phyloP scores from a whole-genome alignment of 768 basidiomycete species.

The Tephrocybe sp. region DNA sequence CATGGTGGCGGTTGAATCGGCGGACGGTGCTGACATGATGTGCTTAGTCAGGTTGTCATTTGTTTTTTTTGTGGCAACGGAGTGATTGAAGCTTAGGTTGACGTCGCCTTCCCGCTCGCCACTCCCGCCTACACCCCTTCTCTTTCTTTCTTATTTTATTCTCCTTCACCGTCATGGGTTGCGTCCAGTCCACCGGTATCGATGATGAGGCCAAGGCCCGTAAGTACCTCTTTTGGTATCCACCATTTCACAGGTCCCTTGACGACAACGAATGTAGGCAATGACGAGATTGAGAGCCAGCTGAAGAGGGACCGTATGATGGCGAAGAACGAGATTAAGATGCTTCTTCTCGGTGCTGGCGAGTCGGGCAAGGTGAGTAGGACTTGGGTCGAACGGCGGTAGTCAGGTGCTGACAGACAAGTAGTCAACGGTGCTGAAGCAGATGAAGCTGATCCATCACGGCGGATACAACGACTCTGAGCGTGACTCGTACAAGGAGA shows the following conservation, averaged over 20 bases:
- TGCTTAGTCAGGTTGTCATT: conserved; percentile 10
- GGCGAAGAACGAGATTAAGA: conserved; percentile 95
- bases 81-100: conserved; percentile 2
- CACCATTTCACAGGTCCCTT: neutral
- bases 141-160: neutral
- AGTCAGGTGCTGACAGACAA: neutral
- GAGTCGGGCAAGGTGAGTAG: conserved; percentile 86
- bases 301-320: conserved; percentile 84
- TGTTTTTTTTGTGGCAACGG: conserved; percentile 10
- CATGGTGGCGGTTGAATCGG: no score
- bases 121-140: neutral
- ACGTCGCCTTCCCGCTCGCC: neutral
- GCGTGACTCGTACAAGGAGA: conserved; percentile 88
- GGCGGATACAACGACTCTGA: conserved; percentile 81
- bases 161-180: conserved; percentile 52
- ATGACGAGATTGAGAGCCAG: conserved; percentile 92
- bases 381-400: neutral
- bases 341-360: conserved; percentile 93
- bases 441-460: conserved; percentile 92
- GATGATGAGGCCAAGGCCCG: conserved; percentile 84
- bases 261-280: conserved; percentile 45
- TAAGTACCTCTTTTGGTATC: conserved; percentile 35
- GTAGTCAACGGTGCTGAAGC: conserved; percentile 54
- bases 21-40: neutral
- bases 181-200: conserved; percentile 64